Base-by-base conservation (phyloP, 2,329 filamentous ascomycete species). In the Cytospora paraplurivora region DNA sequence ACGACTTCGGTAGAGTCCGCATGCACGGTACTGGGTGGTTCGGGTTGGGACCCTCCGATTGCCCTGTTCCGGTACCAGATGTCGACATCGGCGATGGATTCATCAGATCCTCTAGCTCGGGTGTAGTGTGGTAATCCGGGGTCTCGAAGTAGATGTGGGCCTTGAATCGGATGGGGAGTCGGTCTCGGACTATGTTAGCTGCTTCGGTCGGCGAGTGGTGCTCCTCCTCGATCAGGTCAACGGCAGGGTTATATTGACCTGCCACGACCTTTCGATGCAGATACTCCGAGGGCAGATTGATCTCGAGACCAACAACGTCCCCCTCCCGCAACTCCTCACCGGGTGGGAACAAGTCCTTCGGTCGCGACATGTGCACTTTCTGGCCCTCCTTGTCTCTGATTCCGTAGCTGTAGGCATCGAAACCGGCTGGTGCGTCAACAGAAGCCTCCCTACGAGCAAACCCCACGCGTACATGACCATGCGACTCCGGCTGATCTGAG, bases 101-200 rank as follows among this genome's bases (percentile, higher is more conserved):
- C 81, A 93, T 88, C 21, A 90, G 78, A 70, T 96, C 91, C 71
- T 97, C 93, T 49, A 98, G 86, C 68, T 96, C 90, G 73, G 96
- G 96, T 12, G 89, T 90, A 0, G 91, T 82, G 69, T 94, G 91
- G 74, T 96, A 96, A 73, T 96, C 93, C 68, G 93, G 90, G 73
- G 92, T 90, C 76, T 98, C 94, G 75, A 97, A 97, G 78, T 96
- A 97, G 59, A 93, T 90, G 74, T 96, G 92, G 50, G 90, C 88
- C 76, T 97, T 97, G 80, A 96, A 96, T 11, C 93, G 88, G 68
- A 98, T 96, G 1, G 95, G 93, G 52, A 97, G 92, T 56, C 95
- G 91, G 75, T 99, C 96, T 67, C 96, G 92, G 65, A 99, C 91
- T 67, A 98, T 90, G 74, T 98, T 95, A 17, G 86, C 78, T 0